phyloP scores from a whole-genome alignment of 1,284 basidiomycete species.

The Phylloboletellus chloephorus region DNA sequence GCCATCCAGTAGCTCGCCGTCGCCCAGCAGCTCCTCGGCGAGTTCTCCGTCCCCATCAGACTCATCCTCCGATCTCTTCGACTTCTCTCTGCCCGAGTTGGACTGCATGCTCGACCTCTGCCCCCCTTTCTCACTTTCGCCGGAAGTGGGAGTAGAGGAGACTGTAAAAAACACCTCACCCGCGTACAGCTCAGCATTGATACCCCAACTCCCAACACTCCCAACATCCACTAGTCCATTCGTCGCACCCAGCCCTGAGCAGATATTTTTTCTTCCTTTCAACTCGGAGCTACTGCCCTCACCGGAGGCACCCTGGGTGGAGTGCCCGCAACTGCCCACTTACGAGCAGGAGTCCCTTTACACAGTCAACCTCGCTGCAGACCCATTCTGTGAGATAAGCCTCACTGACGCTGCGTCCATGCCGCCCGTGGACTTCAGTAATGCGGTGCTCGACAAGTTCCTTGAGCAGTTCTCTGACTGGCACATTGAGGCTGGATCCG shows the following conservation, averaged over 20 bases:
- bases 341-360: not conserved
- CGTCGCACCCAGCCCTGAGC: not conserved
- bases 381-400: not conserved
- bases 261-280: not conserved
- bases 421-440: not conserved
- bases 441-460: not conserved
- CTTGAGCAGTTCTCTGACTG: not conserved
- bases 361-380: not conserved
- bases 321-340: too few species aligned
- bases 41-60: not conserved
- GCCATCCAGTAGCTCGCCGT: constrained; percentile 1
- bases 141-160: too few species aligned
- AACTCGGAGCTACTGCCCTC: too few species aligned
- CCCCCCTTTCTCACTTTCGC: not conserved
- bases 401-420: not conserved
- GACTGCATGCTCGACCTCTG: not conserved
- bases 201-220: not conserved
- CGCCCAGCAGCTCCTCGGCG: not conserved
- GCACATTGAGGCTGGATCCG: not conserved
- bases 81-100: not conserved
- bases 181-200: not conserved
- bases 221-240: not conserved
- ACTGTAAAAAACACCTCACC: not conserved
- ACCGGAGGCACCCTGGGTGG: too few species aligned
- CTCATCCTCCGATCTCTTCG: not conserved